phyloP scores from a whole-genome alignment of 495 filamentous ascomycete genomes.

The Penicillium lagena region DNA sequence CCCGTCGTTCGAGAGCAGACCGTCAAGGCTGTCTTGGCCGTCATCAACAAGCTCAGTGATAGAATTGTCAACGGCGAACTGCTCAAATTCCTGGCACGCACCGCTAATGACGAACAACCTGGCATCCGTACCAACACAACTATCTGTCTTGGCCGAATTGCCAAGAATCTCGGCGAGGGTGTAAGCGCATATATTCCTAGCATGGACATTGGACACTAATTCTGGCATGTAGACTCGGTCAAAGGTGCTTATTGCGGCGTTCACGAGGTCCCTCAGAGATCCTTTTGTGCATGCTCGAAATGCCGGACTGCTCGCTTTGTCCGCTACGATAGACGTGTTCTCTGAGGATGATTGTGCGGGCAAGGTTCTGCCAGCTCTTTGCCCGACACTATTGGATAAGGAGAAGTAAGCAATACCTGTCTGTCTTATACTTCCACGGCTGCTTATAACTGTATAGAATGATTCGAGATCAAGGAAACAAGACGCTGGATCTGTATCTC shows the following conservation, averaged over 20 bases:
- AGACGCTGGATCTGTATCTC: conserved; percentile 85
- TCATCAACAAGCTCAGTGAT: conserved; percentile 86
- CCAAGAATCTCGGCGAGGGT: conserved; percentile 72
- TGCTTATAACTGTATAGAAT: conserved; percentile 33
- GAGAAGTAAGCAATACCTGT: conserved; percentile 57
- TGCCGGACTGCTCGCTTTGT: conserved; percentile 77
- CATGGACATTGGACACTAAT: conserved; percentile 8
- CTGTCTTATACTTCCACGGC: neutral
- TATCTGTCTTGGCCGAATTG: conserved; percentile 93
- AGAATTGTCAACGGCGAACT: conserved; percentile 90
- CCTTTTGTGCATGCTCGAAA: conserved; percentile 92
- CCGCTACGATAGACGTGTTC: conserved; percentile 80
- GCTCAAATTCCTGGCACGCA: conserved; percentile 86
- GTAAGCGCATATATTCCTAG: conserved; percentile 30
- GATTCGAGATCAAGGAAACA: conserved; percentile 83
- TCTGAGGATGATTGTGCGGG: conserved; percentile 83
- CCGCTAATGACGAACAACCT: conserved; percentile 94
- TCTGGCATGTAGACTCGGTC: conserved; percentile 50
- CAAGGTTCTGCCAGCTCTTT: conserved; percentile 76
- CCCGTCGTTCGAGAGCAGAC: conserved; percentile 93
- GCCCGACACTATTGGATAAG: conserved; percentile 76
- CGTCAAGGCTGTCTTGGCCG: conserved; percentile 79
- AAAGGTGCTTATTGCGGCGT: conserved; percentile 91
- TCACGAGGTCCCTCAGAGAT: conserved; percentile 79
- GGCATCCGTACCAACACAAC: conserved; percentile 97